Base-by-base conservation (phyloP, 1,139 yeast genomes). In the Saccharomyces hybrid region DNA sequence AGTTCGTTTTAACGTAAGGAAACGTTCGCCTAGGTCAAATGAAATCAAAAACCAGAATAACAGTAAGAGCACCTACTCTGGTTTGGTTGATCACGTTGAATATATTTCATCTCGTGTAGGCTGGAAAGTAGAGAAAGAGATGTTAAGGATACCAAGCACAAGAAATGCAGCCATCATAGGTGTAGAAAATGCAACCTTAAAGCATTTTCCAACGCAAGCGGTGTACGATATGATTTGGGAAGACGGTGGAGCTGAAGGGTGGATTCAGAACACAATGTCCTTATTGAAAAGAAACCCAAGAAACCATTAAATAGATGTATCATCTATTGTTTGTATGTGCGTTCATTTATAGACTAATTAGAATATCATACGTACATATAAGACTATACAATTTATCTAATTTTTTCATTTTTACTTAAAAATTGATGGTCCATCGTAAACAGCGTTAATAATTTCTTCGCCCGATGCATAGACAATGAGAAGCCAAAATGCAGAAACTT, bases 81-180 rank as follows among this genome's bases (percentile, higher is more conserved):
- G 93, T 0, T 74, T 90, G 51, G 96, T 90, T 1, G 95, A 88
- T 57, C 95, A 88, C 66, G 95, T 86, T 4, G 89, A 84, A 58
- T 82, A 81, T 38, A 65, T 90, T 27, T 82, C 96, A 0, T 67
- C 67, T 32, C 68, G 75, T 52, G 82, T 82, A 64, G 98, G 97
- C 0, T 93, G 98, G 98, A 72, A 77, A 9, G 86, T 85, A 2
- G 86, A 88, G 64, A 81, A 84, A 62, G 98, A 93, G 67, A 85
- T 88, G 85, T 73, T 93, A 51, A 76, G 99, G 58, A 93, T 93
- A 46, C 99, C 99, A 28, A 88, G 96, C 57, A 93, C 99, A 0
- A 76, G 98, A 67, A 93, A 91, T 64, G 91, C 95, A 1, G 97
- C 98, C 0, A 73, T 93, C 6, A 84, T 93, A 54, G 96, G 96